Conservation (phyloP, 768 basidiomycete species). For the Atractiella rhizophila region DNA sequence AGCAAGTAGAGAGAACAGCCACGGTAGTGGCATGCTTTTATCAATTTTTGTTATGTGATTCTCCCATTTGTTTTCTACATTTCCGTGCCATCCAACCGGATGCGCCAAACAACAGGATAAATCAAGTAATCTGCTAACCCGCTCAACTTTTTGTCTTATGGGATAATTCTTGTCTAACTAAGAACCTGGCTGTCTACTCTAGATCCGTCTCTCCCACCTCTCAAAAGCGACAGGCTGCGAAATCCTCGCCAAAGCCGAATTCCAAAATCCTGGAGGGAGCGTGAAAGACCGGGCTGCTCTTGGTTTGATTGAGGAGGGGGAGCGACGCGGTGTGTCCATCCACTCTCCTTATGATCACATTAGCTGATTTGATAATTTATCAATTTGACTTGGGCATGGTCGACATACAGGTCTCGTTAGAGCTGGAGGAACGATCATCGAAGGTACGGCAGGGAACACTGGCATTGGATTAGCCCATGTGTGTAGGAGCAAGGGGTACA, state of each 20-base stretch:
- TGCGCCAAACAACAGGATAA: too few species aligned
- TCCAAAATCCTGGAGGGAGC: constrained; percentile 91
- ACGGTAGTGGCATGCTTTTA: too few species aligned
- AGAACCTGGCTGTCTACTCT: too few species aligned
- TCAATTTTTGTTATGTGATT: too few species aligned
- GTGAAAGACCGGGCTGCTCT: constrained; percentile 94
- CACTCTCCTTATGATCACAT: not conserved
- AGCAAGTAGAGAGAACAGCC: too few species aligned
- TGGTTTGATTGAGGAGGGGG: constrained; percentile 23
- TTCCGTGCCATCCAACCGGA: too few species aligned
- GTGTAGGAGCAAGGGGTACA: constrained; percentile 74
- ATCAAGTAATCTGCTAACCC: too few species aligned
- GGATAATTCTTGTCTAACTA: too few species aligned
- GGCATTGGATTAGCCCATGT: constrained; percentile 73
- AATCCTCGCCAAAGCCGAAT: constrained; percentile 90
- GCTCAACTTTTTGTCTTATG: too few species aligned
- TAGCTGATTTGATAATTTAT: not conserved
- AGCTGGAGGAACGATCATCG: constrained; percentile 87
- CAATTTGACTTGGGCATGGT: not conserved
- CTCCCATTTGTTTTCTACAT: too few species aligned
- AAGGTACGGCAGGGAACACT: constrained; percentile 95
- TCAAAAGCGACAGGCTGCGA: constrained; percentile 59
- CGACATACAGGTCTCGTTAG: constrained; percentile 32
- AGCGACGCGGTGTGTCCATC: not conserved
- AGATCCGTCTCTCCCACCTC: too few species aligned